Percentiles rank a stretch among this genome's conserved stretches.
Evolutionary conservation across 148 eudicot species (phyloP).

Genomic region (Cornus controversa): DNA sequence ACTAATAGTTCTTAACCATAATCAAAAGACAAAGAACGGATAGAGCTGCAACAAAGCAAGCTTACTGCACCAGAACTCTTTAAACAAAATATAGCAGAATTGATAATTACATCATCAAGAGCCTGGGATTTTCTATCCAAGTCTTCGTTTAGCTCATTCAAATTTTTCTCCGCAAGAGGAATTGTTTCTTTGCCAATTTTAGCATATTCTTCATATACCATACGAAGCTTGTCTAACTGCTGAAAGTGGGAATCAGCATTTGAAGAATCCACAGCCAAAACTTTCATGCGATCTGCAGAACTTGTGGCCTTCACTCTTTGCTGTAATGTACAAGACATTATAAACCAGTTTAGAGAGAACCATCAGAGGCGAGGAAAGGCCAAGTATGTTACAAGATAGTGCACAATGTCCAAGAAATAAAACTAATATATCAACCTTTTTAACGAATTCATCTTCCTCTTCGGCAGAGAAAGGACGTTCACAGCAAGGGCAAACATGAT

Average conservation of each 20-base stretch:
- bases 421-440: conserved; percentile 47
- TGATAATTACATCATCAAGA: conserved; percentile 83
- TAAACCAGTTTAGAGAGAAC: not conserved
- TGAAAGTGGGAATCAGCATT: conserved; percentile 65
- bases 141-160: conserved; percentile 67
- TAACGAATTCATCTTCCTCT: conserved; percentile 84
- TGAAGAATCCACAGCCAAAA: conserved; percentile 42
- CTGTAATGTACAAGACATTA: conserved; percentile 36
- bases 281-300: conserved; percentile 52
- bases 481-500: conserved; percentile 85
- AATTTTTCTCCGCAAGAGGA: conserved; percentile 67
- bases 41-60: not conserved
- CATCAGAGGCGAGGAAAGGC: not conserved
- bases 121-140: conserved; percentile 73
- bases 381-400: not conserved
- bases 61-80: not conserved
- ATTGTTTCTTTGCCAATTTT: conserved; percentile 64
- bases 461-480: conserved; percentile 86
- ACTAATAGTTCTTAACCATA: not conserved
- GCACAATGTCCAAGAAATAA: not conserved
- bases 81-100: conserved; percentile 1
- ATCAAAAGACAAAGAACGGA: conserved; percentile 3
- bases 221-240: conserved; percentile 81
- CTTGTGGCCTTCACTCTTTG: conserved; percentile 60
- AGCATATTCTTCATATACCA: conserved; percentile 74